Percentiles rank a stretch among this genome's conserved stretches.
Conservation (phyloP, 257 asterid species). For the Anisodus tanguticus region DNA sequence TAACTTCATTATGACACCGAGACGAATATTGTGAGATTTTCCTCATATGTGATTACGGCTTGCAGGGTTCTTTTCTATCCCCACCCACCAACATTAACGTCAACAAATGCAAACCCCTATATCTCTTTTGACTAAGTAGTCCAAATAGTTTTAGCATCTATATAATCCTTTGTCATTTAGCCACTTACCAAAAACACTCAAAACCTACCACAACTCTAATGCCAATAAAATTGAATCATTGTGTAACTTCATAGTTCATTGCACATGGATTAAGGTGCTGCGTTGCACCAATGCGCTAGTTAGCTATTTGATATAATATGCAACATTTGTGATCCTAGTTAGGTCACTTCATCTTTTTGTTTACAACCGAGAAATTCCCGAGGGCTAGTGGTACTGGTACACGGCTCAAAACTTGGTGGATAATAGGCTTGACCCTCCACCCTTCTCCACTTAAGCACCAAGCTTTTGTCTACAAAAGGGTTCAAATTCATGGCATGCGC, state of each 20-base stretch:
- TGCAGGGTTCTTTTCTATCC: neutral
- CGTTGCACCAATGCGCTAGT: neutral
- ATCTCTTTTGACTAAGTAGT: neutral
- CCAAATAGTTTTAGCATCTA: slow-evolving; percentile 20
- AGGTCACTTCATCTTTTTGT: neutral
- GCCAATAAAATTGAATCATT: neutral
- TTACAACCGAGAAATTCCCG: neutral
- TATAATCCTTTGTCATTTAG: neutral
- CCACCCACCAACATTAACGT: neutral
- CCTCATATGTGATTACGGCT: neutral
- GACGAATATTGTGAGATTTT: neutral
- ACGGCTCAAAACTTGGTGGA: neutral
- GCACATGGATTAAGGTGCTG: slow-evolving; percentile 14
- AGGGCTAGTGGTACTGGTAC: neutral
- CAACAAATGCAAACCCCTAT: neutral
- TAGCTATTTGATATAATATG: neutral
- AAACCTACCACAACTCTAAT: neutral
- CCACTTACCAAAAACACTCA: neutral
- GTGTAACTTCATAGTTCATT: neutral
- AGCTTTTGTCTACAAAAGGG: neutral
- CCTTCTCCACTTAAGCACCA: slow-evolving; percentile 2
- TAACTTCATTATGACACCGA: neutral
- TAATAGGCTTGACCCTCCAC: neutral
- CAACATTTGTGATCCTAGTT: neutral
- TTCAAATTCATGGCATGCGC: neutral